These are phyloP conservation scores for Zymoseptoria crescenta DNA, from an alignment of 2,329 filamentous ascomycete genomes.

Conservation along the genomic window DNA sequence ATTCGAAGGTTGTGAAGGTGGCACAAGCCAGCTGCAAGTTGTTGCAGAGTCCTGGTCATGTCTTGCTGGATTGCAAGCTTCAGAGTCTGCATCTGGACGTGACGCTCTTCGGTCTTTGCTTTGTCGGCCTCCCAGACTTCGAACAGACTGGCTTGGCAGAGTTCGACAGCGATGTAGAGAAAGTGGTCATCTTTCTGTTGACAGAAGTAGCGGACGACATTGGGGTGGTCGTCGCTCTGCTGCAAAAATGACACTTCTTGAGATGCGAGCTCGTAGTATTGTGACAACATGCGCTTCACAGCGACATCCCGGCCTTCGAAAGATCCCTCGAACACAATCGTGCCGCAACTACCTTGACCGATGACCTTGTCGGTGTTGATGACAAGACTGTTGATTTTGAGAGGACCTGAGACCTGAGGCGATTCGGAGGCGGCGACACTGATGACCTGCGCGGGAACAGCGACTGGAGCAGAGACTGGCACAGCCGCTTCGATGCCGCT, in stretches of 20 bases:
- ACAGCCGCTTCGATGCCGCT: slow-evolving; percentile 6
- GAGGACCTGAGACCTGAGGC: slow-evolving; percentile 38
- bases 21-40: slow-evolving; percentile 81
- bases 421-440: slow-evolving; percentile 37
- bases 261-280: slow-evolving; percentile 91
- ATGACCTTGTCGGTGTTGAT: slow-evolving; percentile 54
- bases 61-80: slow-evolving; percentile 67
- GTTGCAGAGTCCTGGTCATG: slow-evolving; percentile 70
- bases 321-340: slow-evolving; percentile 86
- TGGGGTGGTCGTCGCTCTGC: slow-evolving; percentile 91
- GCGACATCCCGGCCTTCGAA: slow-evolving; percentile 87
- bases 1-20: slow-evolving; percentile 89
- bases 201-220: slow-evolving; percentile 94
- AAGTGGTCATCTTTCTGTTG: slow-evolving; percentile 85
- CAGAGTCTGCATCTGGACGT: slow-evolving; percentile 44
- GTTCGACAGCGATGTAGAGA: slow-evolving; percentile 89
- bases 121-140: slow-evolving; percentile 89
- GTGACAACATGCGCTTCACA: slow-evolving; percentile 91
- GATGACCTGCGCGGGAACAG: slow-evolving; percentile 33
- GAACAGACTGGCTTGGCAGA: slow-evolving; percentile 86
- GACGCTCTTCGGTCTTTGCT: slow-evolving; percentile 43
- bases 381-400: slow-evolving; percentile 54
- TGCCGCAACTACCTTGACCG: slow-evolving; percentile 87
- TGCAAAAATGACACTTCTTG: slow-evolving; percentile 86
- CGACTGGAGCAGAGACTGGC: slow-evolving; percentile 31